Percentiles rank a stretch among this genome's conserved stretches.
These are phyloP conservation scores for Pseudogymnoascus sp. DNA, from an alignment of 2,329 filamentous ascomycete genomes.

Conservation along the genomic window DNA sequence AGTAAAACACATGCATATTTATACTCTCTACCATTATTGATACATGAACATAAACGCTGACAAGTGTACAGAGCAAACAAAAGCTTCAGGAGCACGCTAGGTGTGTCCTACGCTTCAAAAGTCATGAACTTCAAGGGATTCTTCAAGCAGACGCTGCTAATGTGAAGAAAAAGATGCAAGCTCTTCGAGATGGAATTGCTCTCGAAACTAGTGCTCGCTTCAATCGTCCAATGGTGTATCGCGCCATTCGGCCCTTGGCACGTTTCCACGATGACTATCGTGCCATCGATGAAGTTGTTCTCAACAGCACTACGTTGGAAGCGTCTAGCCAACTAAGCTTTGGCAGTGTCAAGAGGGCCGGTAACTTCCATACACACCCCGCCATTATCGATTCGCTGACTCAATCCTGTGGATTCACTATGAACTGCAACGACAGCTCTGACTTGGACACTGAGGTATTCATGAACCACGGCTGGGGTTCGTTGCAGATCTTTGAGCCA, in stretches of 20 bases:
- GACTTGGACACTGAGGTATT: conserved; percentile 21
- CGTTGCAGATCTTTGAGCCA: conserved; percentile 36
- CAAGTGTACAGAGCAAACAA: too few relatives aligned
- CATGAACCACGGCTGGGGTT: conserved; percentile 25
- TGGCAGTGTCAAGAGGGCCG: too few relatives aligned
- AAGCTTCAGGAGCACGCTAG: too few relatives aligned
- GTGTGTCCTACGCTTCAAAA: conserved; percentile 22
- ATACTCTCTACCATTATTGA: too few relatives aligned
- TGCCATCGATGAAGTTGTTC: conserved; percentile 51
- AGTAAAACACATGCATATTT: too few relatives aligned
- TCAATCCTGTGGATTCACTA: conserved; percentile 19
- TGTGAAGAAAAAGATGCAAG: too few relatives aligned
- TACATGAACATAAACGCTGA: too few relatives aligned
- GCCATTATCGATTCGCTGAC: conserved; percentile 20
- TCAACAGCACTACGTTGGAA: conserved; percentile 39
- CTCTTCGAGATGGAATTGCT: conserved; percentile 21
- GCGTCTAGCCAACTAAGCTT: conserved; percentile 18
- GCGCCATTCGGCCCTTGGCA: conserved; percentile 52
- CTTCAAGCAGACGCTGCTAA: conserved; percentile 32
- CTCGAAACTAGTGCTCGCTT: conserved; percentile 54
- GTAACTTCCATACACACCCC: conserved; percentile 20
- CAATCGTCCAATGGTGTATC: conserved; percentile 52
- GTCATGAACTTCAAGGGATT: conserved; percentile 52
- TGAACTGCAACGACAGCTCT: conserved; percentile 22
- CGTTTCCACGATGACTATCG: conserved; percentile 50